Base-by-base conservation (phyloP, 495 filamentous ascomycete genomes). In the Acidomyces sp. region DNA sequence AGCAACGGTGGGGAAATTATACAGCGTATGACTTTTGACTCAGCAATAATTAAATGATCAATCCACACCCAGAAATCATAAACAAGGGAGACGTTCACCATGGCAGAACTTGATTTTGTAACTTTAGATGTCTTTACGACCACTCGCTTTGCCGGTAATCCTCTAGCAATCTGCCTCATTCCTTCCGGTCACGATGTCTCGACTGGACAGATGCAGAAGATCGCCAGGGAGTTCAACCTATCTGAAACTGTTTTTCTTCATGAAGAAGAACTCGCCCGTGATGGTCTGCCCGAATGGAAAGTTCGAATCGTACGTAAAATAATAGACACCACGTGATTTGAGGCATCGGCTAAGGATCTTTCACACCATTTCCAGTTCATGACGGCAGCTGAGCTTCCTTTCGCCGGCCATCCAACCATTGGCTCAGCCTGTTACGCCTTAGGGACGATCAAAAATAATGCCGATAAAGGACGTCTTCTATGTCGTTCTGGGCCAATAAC, bases 171-270 rank as follows among this genome's bases (percentile, higher is more conserved):
- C 5, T 66, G 82, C 39, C 48, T 63, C 28, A 49, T 81, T 30
- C 70, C 75, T 0, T 5, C 43, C 3, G 35, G 41, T 30, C 25
- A 17, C 26, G 53, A 15, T 55, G 48, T 74, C 39, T 52, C 56
- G 7, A 71, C 76, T 46, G 55, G 60, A 0, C 61, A 66, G 43
- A 82, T 81, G 50, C 79, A 77, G 58, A 57, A 49, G 30, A 77
- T 92, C 25, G 74, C 82, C 2, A 51, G 56, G 22, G 85, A 93
- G 60, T 90, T 90, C 76, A 88, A 88, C 48, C 68, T 85, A 49
- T 85, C 80, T 3, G 84, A 90, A 53, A 87, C 77, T 1, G 78
- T 86, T 37, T 93, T 88, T 60, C 60, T 90, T 11, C 72, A 85
- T 55, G 63, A 67, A 11, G 39, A 18, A 10, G 20, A 6, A 0